phyloP scores from a whole-genome alignment of 768 basidiomycete species.

The Leccinum aurantiacum region DNA sequence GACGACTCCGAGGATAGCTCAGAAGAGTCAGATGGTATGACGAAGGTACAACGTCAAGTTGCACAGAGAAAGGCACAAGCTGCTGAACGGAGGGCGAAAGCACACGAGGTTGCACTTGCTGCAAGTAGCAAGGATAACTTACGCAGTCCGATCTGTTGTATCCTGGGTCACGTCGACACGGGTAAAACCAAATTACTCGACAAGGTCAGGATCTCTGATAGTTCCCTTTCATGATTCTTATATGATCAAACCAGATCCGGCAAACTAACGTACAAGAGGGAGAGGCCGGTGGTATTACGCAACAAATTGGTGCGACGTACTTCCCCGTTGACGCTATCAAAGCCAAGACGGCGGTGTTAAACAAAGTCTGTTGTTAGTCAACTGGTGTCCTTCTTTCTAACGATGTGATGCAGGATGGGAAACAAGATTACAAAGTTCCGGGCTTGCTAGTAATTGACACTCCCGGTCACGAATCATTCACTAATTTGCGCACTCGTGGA shows the following conservation, averaged over 20 bases:
- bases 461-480: slow-evolving; percentile 99
- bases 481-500: slow-evolving; percentile 92
- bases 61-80: slow-evolving; percentile 81
- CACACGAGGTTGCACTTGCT: slow-evolving; percentile 82
- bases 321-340: slow-evolving; percentile 96
- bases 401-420: slow-evolving; percentile 53
- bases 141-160: slow-evolving; percentile 97
- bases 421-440: slow-evolving; percentile 93
- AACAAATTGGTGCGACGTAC: slow-evolving; percentile 99
- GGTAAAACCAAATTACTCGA: slow-evolving; percentile 98
- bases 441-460: slow-evolving; percentile 97
- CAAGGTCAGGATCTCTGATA: slow-evolving; percentile 56
- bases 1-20: slow-evolving; percentile 45
- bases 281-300: slow-evolving; percentile 99
- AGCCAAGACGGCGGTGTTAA: slow-evolving; percentile 91
- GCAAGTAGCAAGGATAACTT: slow-evolving; percentile 86
- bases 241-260: slow-evolving; percentile 66
- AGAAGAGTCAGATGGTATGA: slow-evolving; percentile 58
- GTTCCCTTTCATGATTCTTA: slow-evolving; percentile 5
- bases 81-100: slow-evolving; percentile 74
- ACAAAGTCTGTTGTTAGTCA: slow-evolving; percentile 52
- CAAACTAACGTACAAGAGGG: slow-evolving; percentile 99
- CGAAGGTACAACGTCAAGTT: slow-evolving; percentile 62
- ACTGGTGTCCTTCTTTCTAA: slow-evolving; percentile 7
- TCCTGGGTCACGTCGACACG: slow-evolving; percentile 98